Conservation (phyloP, 768 basidiomycete species). For the Termitomyces sp. region DNA sequence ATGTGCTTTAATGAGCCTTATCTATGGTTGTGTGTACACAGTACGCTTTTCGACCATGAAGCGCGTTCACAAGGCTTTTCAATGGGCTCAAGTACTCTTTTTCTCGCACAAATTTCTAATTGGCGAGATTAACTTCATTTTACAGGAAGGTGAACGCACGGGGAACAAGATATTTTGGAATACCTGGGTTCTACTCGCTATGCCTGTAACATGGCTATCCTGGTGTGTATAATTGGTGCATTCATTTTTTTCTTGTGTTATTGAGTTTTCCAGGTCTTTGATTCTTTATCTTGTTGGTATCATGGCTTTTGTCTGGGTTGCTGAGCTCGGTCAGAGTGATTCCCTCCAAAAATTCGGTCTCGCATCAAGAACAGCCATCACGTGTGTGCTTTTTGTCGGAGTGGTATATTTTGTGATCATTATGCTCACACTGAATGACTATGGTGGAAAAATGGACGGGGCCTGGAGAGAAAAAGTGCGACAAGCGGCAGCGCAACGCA, state of each 20-base stretch:
- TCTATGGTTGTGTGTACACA: slow-evolving; percentile 71
- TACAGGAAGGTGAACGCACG: slow-evolving; percentile 11
- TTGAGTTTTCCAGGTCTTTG: slow-evolving; percentile 44
- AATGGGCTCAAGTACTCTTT: slow-evolving; percentile 41
- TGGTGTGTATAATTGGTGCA: slow-evolving; percentile 35
- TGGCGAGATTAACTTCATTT: neutral
- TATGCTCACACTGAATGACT: slow-evolving; percentile 51
- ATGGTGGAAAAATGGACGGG: slow-evolving; percentile 30
- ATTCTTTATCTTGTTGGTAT: slow-evolving; percentile 58
- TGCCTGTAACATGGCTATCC: slow-evolving; percentile 66
- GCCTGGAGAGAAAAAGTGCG: slow-evolving; percentile 2
- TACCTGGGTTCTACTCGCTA: slow-evolving; percentile 56
- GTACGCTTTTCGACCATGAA: slow-evolving; percentile 70
- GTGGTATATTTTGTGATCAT: slow-evolving; percentile 55
- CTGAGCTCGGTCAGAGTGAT: neutral
- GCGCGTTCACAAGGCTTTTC: slow-evolving; percentile 62
- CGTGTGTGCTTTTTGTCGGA: slow-evolving; percentile 48
- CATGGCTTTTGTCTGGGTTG: slow-evolving; percentile 65
- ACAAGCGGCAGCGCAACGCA: neutral
- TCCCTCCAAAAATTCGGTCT: slow-evolving; percentile 38
- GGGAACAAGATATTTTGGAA: slow-evolving; percentile 36
- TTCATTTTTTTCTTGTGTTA: neutral
- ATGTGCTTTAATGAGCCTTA: slow-evolving; percentile 65
- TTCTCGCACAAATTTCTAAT: neutral
- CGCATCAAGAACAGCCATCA: slow-evolving; percentile 49